Evolutionary conservation across 2,329 filamentous ascomycete species (phyloP), one percentile per base, ranked within the genome.

Genomic region (Clonostachys chloroleuca): DNA sequence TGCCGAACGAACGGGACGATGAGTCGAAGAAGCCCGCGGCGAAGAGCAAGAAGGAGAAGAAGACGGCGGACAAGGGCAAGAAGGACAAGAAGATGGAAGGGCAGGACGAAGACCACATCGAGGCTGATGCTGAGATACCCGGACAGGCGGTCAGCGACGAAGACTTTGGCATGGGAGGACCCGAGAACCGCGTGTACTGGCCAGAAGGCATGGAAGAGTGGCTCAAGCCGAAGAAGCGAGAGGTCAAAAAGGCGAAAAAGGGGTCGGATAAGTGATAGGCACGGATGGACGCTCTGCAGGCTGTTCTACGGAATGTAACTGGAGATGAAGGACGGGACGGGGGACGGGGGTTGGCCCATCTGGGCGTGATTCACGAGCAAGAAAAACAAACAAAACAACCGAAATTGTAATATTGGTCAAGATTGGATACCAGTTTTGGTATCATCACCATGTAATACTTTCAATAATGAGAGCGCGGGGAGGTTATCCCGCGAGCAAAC

Each of bases 201-300:
- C 92, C 91, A 0, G 75, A 82, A 2, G 89, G 89, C 0, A 90
- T 91, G 83, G 92, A 96, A 62, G 87, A 95, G 51, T 96, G 91
- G 90, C 69, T 96, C 18, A 77, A 84, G 47, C 90, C 91, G 0
- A 84, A 80, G 65, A 96, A 95, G 70, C 78, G 83, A 48, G 78
- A 85, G 52, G 63, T 81, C 62, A 84, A 68, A 63, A 84, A 68
- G 66, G 77, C 66, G 54, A 71, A 64, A 47, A 63, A 55, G 43
- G 63, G 66, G 51, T 63, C 65, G 49, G 54, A 63, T 24, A 48
- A 58, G 14, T 59, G 50, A 45, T 41, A 49, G 2, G 24, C 24
- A 30, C 24, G 24, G 24, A 30, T 30, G 24, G 24, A 30, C 24
- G 10, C 8, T 30, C 24, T 30, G 24, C 24, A 30, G 24, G 24